Conservation (phyloP, 345 rosid species). For the Cardamine chenopodiifolia region DNA sequence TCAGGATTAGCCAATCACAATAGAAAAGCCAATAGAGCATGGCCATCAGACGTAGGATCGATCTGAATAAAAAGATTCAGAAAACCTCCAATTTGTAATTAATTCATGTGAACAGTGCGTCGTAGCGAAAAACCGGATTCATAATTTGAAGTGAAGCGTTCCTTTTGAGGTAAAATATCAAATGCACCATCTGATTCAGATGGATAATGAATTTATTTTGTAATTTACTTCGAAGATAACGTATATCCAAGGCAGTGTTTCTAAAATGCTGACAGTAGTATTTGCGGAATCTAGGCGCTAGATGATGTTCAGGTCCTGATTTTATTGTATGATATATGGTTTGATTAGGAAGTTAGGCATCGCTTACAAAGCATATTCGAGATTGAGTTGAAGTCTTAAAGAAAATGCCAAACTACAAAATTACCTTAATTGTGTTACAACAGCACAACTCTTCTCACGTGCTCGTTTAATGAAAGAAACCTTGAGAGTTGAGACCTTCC, state of each 20-base stretch:
- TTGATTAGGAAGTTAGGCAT: too few species aligned
- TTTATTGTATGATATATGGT: too few species aligned
- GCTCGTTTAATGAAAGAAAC: conserved; percentile 6
- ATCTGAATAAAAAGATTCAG: conserved; percentile 11
- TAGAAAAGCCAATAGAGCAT: conserved; percentile 26
- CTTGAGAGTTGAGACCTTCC: conserved; percentile 19
- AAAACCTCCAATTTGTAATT: background rate
- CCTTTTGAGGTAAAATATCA: background rate
- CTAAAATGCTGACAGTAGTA: too few species aligned
- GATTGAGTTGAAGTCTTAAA: background rate
- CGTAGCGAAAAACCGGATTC: background rate
- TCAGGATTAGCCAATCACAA: conserved; percentile 22
- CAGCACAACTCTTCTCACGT: conserved; percentile 4
- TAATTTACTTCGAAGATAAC: background rate
- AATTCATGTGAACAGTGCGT: conserved; percentile 35
- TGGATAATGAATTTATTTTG: background rate
- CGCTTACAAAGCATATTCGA: background rate
- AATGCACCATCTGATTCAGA: background rate
- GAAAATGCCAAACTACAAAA: background rate
- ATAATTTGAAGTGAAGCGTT: background rate
- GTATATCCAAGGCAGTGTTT: too few species aligned
- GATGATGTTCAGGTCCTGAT: background rate
- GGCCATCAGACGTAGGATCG: conserved; percentile 31
- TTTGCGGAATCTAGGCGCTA: background rate
- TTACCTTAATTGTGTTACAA: background rate